Percentiles rank a stretch among this genome's conserved stretches.
These are phyloP conservation scores for Lodderomyces beijingensis DNA, from an alignment of 1,139 yeast species.

Conservation along the genomic window DNA sequence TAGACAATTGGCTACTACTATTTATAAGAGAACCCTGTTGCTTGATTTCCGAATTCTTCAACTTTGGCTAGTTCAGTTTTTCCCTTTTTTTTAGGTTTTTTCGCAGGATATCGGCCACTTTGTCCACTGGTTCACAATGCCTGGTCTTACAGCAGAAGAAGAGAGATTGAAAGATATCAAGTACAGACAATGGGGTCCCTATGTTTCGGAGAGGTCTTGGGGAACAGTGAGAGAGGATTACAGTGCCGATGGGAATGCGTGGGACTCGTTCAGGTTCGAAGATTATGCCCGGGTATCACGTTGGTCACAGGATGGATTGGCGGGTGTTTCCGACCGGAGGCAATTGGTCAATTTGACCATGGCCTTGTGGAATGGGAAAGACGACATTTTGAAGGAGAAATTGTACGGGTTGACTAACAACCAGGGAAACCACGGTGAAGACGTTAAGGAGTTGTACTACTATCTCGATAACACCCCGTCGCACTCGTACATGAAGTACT, in stretches of 20 bases:
- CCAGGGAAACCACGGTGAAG: constrained; percentile 96
- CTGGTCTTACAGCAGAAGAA: constrained; percentile 55
- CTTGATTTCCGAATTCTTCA: no score
- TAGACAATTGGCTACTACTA: no score
- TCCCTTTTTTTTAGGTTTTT: no score
- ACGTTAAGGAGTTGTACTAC: constrained; percentile 79
- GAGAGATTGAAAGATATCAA: constrained; percentile 58
- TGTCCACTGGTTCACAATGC: no score
- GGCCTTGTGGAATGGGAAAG: constrained; percentile 92
- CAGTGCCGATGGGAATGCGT: constrained; percentile 83
- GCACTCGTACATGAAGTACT: constrained; percentile 88
- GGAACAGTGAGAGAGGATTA: constrained; percentile 93
- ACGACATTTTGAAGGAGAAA: constrained; percentile 80
- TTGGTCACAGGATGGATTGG: constrained; percentile 97
- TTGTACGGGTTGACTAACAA: constrained; percentile 88
- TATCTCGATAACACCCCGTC: constrained; percentile 90
- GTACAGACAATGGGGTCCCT: constrained; percentile 93
- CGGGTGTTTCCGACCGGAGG: constrained; percentile 86
- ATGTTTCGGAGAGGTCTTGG: constrained; percentile 90
- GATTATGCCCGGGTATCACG: constrained; percentile 84
- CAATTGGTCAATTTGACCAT: constrained; percentile 72
- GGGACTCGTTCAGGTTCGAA: constrained; percentile 88
- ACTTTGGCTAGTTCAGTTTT: no score
- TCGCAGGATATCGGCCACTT: no score
- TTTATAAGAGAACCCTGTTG: no score